Evolutionary conservation across 2,329 filamentous ascomycete species (phyloP).

Genomic region (Apiospora aurea): DNA sequence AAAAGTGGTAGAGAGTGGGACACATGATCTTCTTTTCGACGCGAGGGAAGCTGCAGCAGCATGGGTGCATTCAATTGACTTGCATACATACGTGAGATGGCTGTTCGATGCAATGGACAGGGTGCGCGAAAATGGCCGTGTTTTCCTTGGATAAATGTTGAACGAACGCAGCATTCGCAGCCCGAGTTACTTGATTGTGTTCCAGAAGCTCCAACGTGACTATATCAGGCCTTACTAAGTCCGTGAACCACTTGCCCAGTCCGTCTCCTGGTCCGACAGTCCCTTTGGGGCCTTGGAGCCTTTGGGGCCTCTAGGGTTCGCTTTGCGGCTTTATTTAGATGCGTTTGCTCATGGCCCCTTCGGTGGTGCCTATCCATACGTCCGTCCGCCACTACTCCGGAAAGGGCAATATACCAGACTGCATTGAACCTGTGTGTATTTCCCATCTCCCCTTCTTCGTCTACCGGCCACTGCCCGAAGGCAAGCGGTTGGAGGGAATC

Average conservation of each 20-base stretch:
- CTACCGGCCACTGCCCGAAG: not conserved
- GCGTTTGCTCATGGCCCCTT: not conserved
- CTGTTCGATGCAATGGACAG: constrained; percentile 21
- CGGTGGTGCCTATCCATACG: not conserved
- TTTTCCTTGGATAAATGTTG: constrained; percentile 1
- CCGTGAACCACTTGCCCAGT: not conserved
- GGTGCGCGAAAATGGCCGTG: constrained; percentile 7
- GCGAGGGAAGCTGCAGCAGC: constrained; percentile 20
- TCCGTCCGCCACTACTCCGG: not conserved
- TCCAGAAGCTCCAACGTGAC: constrained; percentile 4
- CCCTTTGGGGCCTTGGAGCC: not conserved
- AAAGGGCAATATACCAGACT: not conserved
- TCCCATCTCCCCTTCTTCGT: not conserved
- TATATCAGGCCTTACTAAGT: constrained; percentile 12
- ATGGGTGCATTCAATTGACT: constrained; percentile 20
- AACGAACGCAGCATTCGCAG: not conserved
- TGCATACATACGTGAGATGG: constrained; percentile 22
- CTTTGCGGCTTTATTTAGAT: constrained; percentile 20
- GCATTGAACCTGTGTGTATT: not conserved
- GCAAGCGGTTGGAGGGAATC: constrained; percentile 3
- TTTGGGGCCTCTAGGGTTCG: not conserved
- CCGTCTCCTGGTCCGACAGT: not conserved
- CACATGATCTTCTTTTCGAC: constrained; percentile 16
- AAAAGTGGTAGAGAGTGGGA: constrained; percentile 20
- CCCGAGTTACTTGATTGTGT: constrained; percentile 12